phyloP scores from a whole-genome alignment of 495 filamentous ascomycete genomes.

The Hyaloscypha bicolor region DNA sequence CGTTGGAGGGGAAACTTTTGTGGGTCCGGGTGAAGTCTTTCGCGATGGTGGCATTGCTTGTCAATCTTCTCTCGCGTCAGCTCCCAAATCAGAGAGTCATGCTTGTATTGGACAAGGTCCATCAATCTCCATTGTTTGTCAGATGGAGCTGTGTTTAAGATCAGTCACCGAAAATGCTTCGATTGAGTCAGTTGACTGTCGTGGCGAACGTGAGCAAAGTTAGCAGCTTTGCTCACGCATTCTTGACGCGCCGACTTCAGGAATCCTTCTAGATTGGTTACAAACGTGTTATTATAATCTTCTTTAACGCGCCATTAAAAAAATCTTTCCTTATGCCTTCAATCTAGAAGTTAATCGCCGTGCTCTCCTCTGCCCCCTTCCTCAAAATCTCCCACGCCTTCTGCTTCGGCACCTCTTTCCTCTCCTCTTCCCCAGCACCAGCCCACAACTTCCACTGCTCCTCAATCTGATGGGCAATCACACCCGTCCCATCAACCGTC shows the following conservation, averaged over 20 bases:
- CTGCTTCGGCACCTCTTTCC: constrained; percentile 10
- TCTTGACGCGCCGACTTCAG: no score
- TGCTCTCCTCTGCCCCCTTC: constrained; percentile 23
- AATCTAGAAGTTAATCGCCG: constrained; percentile 24
- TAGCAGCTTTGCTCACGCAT: no score
- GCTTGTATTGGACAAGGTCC: no score
- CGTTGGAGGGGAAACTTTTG: constrained; percentile 9
- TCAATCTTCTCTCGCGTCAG: no score
- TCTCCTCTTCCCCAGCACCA: constrained; percentile 29
- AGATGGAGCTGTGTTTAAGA: no score
- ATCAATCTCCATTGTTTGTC: neutral
- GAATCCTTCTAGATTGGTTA: neutral
- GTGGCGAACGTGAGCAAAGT: no score
- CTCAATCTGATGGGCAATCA: constrained; percentile 35
- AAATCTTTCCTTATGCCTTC: neutral
- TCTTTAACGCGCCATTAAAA: neutral
- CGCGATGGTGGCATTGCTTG: neutral
- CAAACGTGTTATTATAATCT: neutral
- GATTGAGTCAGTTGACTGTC: no score
- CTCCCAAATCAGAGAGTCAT: no score
- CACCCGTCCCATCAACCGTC: constrained; percentile 49
- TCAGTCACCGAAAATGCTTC: no score
- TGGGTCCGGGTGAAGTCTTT: constrained; percentile 15
- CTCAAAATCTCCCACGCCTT: constrained; percentile 27
- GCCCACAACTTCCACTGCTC: constrained; percentile 31